Conservation (phyloP, 257 asterid species). For the Leonotis leonurus region DNA sequence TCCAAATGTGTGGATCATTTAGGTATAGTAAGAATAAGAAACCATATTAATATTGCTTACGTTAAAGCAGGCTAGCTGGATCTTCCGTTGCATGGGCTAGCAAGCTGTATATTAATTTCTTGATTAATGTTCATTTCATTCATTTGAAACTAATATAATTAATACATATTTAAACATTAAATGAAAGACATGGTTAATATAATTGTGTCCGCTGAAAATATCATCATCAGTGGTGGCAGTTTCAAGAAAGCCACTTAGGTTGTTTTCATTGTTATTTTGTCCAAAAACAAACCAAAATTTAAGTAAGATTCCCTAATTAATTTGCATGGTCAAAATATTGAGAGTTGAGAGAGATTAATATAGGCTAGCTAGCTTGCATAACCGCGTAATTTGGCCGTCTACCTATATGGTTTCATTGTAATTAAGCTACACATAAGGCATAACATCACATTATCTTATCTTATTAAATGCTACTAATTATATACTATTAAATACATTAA, state of each 20-base stretch:
- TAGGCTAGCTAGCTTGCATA: background rate
- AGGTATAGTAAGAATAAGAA: background rate
- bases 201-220: too few relatives aligned
- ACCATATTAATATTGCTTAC: background rate
- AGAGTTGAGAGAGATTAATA: too few relatives aligned
- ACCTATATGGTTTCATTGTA: background rate
- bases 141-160: background rate
- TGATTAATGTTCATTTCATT: background rate
- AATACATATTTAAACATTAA: background rate
- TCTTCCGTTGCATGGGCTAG: background rate
- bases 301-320: background rate
- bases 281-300: background rate
- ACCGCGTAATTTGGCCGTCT: slow-evolving; percentile 38
- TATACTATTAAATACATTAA: too few relatives aligned
- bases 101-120: too few relatives aligned
- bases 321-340: slow-evolving; percentile 17
- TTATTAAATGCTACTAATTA: too few relatives aligned
- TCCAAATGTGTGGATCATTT: background rate
- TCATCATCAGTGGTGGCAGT: background rate
- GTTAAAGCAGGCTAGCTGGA: background rate
- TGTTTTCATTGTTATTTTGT: slow-evolving; percentile 14
- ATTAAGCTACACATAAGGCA: background rate
- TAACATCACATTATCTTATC: too few relatives aligned
- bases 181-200: background rate
- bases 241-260: slow-evolving; percentile 20